phyloP scores from a whole-genome alignment of 2,329 filamentous ascomycete genomes.

The Teratosphaeria gauchensis region DNA sequence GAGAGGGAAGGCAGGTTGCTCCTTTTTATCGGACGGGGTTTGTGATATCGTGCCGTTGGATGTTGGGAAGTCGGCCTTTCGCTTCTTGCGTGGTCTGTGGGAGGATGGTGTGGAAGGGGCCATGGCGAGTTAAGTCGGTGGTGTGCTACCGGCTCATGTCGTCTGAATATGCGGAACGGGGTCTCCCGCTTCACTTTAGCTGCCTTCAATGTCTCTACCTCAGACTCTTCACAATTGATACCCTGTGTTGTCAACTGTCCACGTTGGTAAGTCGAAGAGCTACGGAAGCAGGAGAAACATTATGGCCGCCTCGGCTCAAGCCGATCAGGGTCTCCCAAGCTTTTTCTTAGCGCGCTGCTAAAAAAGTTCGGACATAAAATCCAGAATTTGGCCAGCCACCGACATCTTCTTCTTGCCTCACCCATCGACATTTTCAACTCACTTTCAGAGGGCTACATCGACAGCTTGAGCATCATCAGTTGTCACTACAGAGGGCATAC shows the following conservation, averaged over 20 bases:
- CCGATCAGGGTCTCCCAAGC: not conserved
- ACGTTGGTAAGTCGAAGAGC: not conserved
- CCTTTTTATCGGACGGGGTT: conserved; percentile 35
- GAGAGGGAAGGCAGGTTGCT: conserved; percentile 70
- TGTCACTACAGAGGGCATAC: not conserved
- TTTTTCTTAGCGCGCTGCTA: not conserved
- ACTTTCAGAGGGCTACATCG: not conserved
- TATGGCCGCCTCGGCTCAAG: not conserved
- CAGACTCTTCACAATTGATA: not conserved
- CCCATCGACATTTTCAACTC: not conserved
- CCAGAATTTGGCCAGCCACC: not conserved
- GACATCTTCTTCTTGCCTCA: not conserved
- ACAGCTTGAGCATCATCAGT: conserved; percentile 1
- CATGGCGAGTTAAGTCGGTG: conserved; percentile 5
- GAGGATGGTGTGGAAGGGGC: conserved; percentile 11
- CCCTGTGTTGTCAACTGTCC: not conserved
- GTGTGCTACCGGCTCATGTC: not conserved
- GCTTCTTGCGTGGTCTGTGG: conserved; percentile 31
- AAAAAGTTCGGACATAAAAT: not conserved
- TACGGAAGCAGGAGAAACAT: not conserved
- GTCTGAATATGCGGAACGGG: not conserved
- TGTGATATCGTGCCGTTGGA: conserved; percentile 35
- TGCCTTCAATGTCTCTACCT: not conserved
- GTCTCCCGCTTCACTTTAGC: not conserved
- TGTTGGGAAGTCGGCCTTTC: conserved; percentile 33